Evolutionary conservation across 495 filamentous ascomycete species (phyloP).

Genomic region (Pseudevernia furfuracea): DNA sequence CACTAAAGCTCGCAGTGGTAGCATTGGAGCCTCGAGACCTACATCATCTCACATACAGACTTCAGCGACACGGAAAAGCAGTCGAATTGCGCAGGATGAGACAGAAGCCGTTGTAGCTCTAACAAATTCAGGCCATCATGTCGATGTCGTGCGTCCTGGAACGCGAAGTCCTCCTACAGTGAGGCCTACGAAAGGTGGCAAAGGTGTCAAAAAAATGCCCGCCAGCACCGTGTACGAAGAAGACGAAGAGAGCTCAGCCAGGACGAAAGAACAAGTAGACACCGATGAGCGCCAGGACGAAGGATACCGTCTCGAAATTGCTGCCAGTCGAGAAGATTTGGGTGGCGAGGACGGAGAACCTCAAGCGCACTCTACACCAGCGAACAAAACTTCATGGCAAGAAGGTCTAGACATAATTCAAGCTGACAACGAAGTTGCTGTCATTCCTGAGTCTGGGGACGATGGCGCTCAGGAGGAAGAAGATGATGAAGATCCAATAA

Average conservation of each 20-base stretch:
- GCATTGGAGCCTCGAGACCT: constrained; percentile 32
- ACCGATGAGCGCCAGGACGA: constrained; percentile 31
- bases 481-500: constrained; percentile 58
- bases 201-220: constrained; percentile 54
- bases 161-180: constrained; percentile 59
- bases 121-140: constrained; percentile 70
- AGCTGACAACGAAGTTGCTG: constrained; percentile 39
- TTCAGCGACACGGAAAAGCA: constrained; percentile 44
- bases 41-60: constrained; percentile 28
- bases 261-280: constrained; percentile 29
- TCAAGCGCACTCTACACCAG: constrained; percentile 33
- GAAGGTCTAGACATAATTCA: constrained; percentile 32
- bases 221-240: constrained; percentile 51
- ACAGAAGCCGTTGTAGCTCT: constrained; percentile 56
- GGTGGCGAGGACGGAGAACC: constrained; percentile 34
- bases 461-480: constrained; percentile 46
- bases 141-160: constrained; percentile 48
- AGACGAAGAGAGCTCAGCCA: constrained; percentile 45
- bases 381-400: constrained; percentile 33
- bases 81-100: constrained; percentile 51
- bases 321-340: constrained; percentile 25
- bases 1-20: constrained; percentile 41
- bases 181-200: constrained; percentile 51
- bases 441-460: constrained; percentile 47
- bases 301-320: constrained; percentile 26